Conservation (phyloP, 169 alveolate species). For the Cryptosporidium xiaoi region DNA sequence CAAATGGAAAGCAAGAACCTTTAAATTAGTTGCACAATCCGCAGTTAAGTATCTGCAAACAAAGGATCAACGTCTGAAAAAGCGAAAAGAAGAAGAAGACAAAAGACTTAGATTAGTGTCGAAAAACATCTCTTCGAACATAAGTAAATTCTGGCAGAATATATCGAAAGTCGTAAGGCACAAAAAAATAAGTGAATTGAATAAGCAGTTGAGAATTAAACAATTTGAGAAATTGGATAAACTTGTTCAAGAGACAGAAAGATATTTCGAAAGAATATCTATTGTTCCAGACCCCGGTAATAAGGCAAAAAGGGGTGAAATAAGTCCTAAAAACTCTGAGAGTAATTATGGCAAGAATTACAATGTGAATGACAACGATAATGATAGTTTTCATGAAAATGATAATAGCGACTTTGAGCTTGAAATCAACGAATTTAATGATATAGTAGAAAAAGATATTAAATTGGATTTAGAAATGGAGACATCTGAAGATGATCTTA, state of each 20-base stretch:
- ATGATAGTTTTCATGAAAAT: conserved; percentile 20
- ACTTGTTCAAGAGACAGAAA: conserved; percentile 37
- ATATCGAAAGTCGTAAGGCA: conserved; percentile 48
- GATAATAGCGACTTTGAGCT: conserved; percentile 41
- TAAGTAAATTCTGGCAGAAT: conserved; percentile 55
- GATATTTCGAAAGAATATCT: conserved; percentile 7
- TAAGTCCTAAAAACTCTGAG: neutral
- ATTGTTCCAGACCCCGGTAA: neutral
- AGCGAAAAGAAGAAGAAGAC: conserved; percentile 66
- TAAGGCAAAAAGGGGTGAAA: neutral
- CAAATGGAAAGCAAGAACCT: conserved; percentile 58
- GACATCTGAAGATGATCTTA: conserved; percentile 34
- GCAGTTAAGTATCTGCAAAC: conserved; percentile 60
- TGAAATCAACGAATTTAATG: conserved; percentile 17
- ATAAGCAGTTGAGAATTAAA: conserved; percentile 30
- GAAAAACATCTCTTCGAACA: conserved; percentile 28
- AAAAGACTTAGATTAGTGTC: conserved; percentile 33
- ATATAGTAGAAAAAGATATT: conserved; percentile 54
- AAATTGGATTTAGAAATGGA: conserved; percentile 65
- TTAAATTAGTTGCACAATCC: conserved; percentile 50
- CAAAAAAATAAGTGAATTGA: conserved; percentile 37
- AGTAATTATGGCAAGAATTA: neutral
- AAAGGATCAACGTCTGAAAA: conserved; percentile 41
- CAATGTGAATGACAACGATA: conserved; percentile 14
- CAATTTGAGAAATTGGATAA: conserved; percentile 71